Evolutionary conservation across 441 rosid species (phyloP), one percentile per base, ranked within the genome.

Genomic region (Syzygium syzygioides): DNA sequence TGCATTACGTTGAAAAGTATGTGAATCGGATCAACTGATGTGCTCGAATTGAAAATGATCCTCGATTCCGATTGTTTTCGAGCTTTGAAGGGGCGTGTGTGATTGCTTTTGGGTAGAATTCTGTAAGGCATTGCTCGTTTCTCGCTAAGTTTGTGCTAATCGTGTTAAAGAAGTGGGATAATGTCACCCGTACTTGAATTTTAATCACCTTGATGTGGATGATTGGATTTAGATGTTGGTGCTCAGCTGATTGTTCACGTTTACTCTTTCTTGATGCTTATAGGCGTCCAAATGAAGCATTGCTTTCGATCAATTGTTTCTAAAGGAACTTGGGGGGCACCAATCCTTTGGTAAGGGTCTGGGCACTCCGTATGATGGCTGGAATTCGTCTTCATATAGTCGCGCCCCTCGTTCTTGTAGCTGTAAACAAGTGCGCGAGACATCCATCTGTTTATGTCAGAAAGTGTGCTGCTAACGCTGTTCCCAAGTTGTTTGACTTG

Each of bases 251-350:
- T 88, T 34, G 87, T 25, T 28, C 76, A 14, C 45, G 37, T 66
- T 88, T 85, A 80, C 62, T 88, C 79, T 87, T 66, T 79, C 79
- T 48, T 79, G 86, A 79, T 30, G 87, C 89, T 83, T 91, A 62
- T 88, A 97, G 99, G 97, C 98, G 96, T 89, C 99, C 99, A 34
- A 97, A 93, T 93, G 99, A 98, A 94, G 99, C 99, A 57, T 94
- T 98, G 92, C 92, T 98, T 86, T 97, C 98, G 28, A 97, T 98
- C 91, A 98, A 97, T 86, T 98, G 93, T 87, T 98, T 98, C 92
- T 99, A 98, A 90, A 98, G 92, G 93, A 99, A 98, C 90, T 93
- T 98, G 94, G 98, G 99, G 87, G 99, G 97, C 93, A 90, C 98
- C 48, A 98, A 96, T 88, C 98, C 99, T 1, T 90, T 98, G 91